Percentiles rank a stretch among this genome's conserved stretches.
Evolutionary conservation across 2,329 filamentous ascomycete genomes (phyloP).

Genomic region (Exophiala lecanii-corni): DNA sequence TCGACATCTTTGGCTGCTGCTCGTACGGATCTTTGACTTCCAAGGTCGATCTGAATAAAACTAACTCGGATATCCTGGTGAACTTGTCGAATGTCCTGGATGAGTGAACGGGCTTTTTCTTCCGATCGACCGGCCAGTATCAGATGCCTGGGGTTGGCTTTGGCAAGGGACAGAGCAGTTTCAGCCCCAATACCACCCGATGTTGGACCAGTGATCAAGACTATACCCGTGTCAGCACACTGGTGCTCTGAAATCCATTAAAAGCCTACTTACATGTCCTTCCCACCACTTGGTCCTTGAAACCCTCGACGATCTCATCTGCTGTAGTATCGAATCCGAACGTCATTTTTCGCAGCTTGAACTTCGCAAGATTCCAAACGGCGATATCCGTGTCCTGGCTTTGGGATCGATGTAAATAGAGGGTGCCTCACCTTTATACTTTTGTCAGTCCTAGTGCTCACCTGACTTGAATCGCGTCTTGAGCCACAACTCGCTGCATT

Average conservation of each 20-base stretch:
- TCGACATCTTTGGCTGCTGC: slow-evolving; percentile 32
- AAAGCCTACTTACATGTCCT: slow-evolving; percentile 28
- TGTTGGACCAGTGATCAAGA: slow-evolving; percentile 29
- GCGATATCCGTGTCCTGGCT: too few species aligned
- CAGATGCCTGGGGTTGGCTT: slow-evolving; percentile 27
- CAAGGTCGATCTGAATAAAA: slow-evolving; percentile 22
- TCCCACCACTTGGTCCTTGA: slow-evolving; percentile 30
- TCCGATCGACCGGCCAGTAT: slow-evolving; percentile 29
- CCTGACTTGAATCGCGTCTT: too few species aligned
- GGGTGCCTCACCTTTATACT: too few species aligned
- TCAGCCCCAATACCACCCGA: slow-evolving; percentile 27
- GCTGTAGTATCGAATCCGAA: slow-evolving; percentile 31
- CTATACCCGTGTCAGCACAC: slow-evolving; percentile 14
- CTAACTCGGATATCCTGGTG: slow-evolving; percentile 12
- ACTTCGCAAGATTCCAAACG: too few species aligned
- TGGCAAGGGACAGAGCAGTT: slow-evolving; percentile 28
- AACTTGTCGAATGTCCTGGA: slow-evolving; percentile 22
- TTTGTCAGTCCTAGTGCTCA: too few species aligned
- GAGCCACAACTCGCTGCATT: too few species aligned
- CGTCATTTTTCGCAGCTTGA: too few species aligned
- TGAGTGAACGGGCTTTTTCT: slow-evolving; percentile 27
- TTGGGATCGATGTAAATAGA: too few species aligned
- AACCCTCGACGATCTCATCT: slow-evolving; percentile 29
- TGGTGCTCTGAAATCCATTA: background rate
- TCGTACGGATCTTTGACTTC: slow-evolving; percentile 20